Evolutionary conservation across 2,329 filamentous ascomycete genomes (phyloP).

Genomic region (Monilinia fructigena): DNA sequence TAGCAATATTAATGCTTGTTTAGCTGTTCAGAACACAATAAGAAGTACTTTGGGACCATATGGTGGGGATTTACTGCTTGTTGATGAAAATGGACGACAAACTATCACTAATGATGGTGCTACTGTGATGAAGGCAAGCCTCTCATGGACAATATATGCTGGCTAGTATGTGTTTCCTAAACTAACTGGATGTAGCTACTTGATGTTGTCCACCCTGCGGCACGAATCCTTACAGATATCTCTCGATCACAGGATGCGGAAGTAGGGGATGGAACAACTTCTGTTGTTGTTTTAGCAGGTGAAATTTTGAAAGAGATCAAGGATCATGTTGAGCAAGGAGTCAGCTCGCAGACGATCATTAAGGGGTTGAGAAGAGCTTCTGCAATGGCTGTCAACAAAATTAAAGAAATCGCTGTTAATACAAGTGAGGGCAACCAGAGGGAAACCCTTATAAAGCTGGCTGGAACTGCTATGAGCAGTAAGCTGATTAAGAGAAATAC

Average conservation of each 20-base stretch:
- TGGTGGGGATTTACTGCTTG: constrained; percentile 92
- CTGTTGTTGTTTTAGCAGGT: constrained; percentile 94
- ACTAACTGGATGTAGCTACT: constrained; percentile 63
- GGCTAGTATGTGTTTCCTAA: constrained; percentile 18
- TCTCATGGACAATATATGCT: not conserved
- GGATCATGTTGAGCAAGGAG: constrained; percentile 92
- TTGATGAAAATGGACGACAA: constrained; percentile 91
- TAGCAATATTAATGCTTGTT: constrained; percentile 97
- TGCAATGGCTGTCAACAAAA: constrained; percentile 93
- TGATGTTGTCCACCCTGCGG: constrained; percentile 96
- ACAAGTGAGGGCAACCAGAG: constrained; percentile 79
- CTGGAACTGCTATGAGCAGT: constrained; percentile 97
- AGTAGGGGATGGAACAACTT: constrained; percentile 96
- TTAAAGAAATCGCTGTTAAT: constrained; percentile 93
- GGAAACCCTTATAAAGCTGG: constrained; percentile 85
- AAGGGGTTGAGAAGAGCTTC: constrained; percentile 90
- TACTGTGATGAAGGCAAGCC: constrained; percentile 91
- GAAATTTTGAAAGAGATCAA: constrained; percentile 97
- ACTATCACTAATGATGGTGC: constrained; percentile 99
- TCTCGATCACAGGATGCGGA: constrained; percentile 98
- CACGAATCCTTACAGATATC: constrained; percentile 96
- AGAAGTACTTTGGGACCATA: constrained; percentile 95
- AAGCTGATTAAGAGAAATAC: constrained; percentile 98
- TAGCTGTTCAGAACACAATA: constrained; percentile 93
- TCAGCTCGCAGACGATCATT: constrained; percentile 96